A percentile compares a stretch with the other conserved stretches of the same genome.
These are phyloP conservation scores for Hibiscus trionum DNA, from an alignment of 345 rosid species.

Conservation along the genomic window DNA sequence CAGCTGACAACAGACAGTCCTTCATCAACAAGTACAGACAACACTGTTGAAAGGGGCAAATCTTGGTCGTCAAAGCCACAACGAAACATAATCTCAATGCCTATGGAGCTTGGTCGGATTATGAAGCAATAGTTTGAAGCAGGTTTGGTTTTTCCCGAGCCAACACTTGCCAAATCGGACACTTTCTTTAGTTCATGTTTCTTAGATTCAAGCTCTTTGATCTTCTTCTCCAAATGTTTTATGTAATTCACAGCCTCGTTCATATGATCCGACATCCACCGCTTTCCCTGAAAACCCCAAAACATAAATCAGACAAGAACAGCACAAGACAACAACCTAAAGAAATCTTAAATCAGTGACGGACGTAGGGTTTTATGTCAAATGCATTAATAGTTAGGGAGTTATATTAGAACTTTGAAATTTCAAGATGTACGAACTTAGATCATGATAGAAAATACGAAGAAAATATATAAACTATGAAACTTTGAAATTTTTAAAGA, in stretches of 20 bases:
- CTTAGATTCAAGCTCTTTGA: conserved; percentile 32
- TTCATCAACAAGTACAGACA: conserved; percentile 36
- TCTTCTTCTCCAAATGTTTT: conserved; percentile 34
- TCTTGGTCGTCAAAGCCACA: conserved; percentile 22
- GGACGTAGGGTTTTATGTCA: too few species aligned
- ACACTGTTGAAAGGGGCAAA: conserved; percentile 41
- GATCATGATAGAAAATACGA: too few species aligned
- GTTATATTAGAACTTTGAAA: too few species aligned
- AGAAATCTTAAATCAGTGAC: too few species aligned
- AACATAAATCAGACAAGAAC: not conserved
- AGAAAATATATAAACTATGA: too few species aligned
- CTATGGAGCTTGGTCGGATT: conserved; percentile 32
- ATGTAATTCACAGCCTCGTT: conserved; percentile 63
- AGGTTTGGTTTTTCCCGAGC: not conserved
- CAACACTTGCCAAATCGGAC: conserved; percentile 15
- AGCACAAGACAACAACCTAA: not conserved
- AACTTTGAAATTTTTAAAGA: too few species aligned
- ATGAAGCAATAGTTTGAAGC: conserved; percentile 15
- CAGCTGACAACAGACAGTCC: conserved; percentile 44
- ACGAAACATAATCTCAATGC: conserved; percentile 46
- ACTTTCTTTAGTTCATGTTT: conserved; percentile 36
- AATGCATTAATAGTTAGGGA: too few species aligned
- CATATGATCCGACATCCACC: conserved; percentile 74
- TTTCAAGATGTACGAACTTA: too few species aligned
- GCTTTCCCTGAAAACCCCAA: conserved; percentile 50